Base-by-base conservation (phyloP, 352 stramenopile genomes). In the Globisporangium orthogonon region DNA sequence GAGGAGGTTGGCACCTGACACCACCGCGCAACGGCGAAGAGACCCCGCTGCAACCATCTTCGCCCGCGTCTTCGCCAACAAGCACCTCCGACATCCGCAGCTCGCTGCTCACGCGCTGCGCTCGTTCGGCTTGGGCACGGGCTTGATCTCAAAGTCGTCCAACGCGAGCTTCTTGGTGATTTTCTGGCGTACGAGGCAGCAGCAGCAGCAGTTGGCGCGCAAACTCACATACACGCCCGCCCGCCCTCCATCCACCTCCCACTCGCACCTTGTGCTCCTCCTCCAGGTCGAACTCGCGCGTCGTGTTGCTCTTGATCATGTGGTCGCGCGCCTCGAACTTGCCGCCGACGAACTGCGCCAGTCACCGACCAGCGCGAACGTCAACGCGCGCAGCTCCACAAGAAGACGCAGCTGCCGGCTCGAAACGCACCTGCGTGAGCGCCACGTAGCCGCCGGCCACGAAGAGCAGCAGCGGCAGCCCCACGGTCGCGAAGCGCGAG, bases 91-190 rank as follows among this genome's bases (percentile, higher is more conserved):
- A 23, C 23, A 23, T 23, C 23, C 10, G 40, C n/a, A n/a, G 40
- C 4, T 23, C 15, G 10, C 18, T 28, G 3, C 41, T 23, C 17
- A 18, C 14, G 41, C 41, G 18, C 30, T 58, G 18, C 50, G 28
- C 23, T 83, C 76, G 49, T 76, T 71, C 29, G 72, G 73, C 29
- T 76, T 80, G 11, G 85, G 85, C 49, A 95, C 78, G 9, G 83
- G 85, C 60, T 95, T 95, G 57, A 95, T 65, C 60, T 90, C 85
- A 52, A 93, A 95, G 56, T 93, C 85, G 58, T 92, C 76, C 11
- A 86, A 65, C 39, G 80, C 49, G 55, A 95, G 71, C 62, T 95
- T 95, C 64, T 89, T 71, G 35, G 77, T 90, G 60, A 95, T 93
- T 82, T 75, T 89, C 85, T 93, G 60, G 10, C 13, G n/a, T n/a